Conservation (phyloP, 306 rosid species). For the Senna siamea region DNA sequence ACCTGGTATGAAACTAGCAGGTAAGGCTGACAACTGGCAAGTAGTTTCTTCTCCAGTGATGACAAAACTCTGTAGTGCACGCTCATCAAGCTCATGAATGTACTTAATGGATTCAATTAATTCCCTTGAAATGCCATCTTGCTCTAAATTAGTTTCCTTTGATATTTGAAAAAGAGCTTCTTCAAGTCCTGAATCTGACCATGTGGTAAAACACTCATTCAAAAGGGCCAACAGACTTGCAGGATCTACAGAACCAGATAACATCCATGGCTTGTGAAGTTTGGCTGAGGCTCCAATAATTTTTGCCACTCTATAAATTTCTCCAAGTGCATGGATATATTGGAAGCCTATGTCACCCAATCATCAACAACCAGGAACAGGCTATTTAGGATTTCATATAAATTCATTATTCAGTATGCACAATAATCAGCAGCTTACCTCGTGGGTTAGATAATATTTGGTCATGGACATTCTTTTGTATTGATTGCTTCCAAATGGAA, state of each 20-base stretch:
- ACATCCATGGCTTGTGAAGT: conserved; percentile 75
- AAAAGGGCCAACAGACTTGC: conserved; percentile 55
- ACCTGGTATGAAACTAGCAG: conserved; percentile 76
- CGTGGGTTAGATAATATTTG: conserved; percentile 60
- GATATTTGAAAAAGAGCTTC: conserved; percentile 66
- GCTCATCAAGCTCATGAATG: conserved; percentile 63
- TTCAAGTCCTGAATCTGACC: conserved; percentile 83
- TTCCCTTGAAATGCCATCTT: conserved; percentile 40
- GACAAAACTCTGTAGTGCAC: conserved; percentile 54
- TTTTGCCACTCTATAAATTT: conserved; percentile 78
- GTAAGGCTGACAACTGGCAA: conserved; percentile 74
- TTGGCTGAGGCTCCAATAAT: conserved; percentile 69
- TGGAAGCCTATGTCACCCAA: conserved; percentile 59
- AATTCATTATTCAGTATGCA: conserved; percentile 26
- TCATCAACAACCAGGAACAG: conserved; percentile 28
- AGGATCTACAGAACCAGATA: conserved; percentile 52
- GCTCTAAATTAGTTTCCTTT: conserved; percentile 43
- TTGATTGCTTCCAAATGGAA: conserved; percentile 73
- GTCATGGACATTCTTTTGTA: conserved; percentile 53
- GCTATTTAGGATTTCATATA: conserved; percentile 23
- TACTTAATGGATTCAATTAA: conserved; percentile 64
- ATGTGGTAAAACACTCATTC: conserved; percentile 61
- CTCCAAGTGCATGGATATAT: conserved; percentile 76
- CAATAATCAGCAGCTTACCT: conserved; percentile 60
- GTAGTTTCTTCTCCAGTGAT: conserved; percentile 58